Evolutionary conservation across 1,284 basidiomycete species (phyloP).

Genomic region (Tilletia caries): DNA sequence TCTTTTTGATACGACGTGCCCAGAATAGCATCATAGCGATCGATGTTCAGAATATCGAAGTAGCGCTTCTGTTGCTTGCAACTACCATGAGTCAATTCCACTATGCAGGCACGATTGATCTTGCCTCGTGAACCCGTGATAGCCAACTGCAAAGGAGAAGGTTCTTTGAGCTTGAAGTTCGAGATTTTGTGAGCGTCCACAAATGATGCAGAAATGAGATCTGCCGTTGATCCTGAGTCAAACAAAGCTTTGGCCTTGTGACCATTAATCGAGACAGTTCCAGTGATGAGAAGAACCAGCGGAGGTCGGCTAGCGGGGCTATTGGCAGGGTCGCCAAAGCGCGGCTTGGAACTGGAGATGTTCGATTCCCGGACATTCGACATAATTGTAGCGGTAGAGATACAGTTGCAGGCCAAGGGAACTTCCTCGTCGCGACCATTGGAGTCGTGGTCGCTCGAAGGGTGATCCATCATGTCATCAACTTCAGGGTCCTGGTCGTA

Average conservation of each 20-base stretch:
- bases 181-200: background rate
- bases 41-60: background rate
- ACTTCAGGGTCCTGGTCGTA: background rate
- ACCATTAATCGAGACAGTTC: background rate
- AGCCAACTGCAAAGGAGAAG: background rate
- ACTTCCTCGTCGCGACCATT: background rate
- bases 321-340: background rate
- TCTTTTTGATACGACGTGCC: background rate
- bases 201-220: background rate
- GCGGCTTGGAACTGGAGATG: background rate
- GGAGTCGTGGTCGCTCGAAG: background rate
- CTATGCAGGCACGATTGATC: background rate
- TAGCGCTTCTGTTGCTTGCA: background rate
- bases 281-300: background rate
- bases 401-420: background rate
- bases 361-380: background rate
- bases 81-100: background rate
- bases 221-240: background rate
- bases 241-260: background rate
- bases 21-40: conserved; percentile 1
- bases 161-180: background rate
- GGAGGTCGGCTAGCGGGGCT: background rate
- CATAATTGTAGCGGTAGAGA: background rate
- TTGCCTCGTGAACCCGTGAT: background rate
- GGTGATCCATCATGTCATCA: too few relatives aligned